These are phyloP conservation scores for Albugo candida DNA, from an alignment of 352 stramenopile genomes.

Conservation along the genomic window DNA sequence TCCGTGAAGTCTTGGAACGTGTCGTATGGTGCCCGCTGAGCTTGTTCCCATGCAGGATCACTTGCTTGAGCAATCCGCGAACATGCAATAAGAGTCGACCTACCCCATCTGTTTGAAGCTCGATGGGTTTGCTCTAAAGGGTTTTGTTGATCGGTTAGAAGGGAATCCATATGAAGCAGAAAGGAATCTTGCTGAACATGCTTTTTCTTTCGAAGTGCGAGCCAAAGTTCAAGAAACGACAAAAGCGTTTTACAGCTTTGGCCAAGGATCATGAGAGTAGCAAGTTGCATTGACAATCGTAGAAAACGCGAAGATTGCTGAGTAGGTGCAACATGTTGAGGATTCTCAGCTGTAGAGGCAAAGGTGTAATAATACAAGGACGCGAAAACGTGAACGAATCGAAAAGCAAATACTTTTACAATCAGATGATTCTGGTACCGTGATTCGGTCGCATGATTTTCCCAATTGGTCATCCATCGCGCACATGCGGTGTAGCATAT, in stretches of 20 bases:
- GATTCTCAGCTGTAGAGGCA: constrained; percentile 10
- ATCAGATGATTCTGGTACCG: constrained; percentile 85
- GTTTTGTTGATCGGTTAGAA: constrained; percentile 1
- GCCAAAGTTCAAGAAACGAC: constrained; percentile 33
- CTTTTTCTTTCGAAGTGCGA: constrained; percentile 30
- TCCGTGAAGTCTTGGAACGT: constrained; percentile 91
- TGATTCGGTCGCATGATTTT: constrained; percentile 81
- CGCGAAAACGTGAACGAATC: constrained; percentile 92
- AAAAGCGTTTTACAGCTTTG: constrained; percentile 85
- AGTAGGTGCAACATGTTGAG: too few species aligned
- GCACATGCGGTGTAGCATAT: constrained; percentile 74
- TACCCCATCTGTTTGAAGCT: too few species aligned
- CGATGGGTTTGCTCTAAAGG: neutral
- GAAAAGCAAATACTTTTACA: constrained; percentile 97
- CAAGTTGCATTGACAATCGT: constrained; percentile 80
- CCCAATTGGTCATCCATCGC: constrained; percentile 82
- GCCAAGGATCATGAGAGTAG: constrained; percentile 86
- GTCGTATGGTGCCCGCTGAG: constrained; percentile 80
- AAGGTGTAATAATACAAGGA: constrained; percentile 95
- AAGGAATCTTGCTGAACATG: constrained; percentile 8
- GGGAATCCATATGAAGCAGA: constrained; percentile 34
- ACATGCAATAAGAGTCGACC: too few species aligned
- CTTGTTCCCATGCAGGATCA: constrained; percentile 77
- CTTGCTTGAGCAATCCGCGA: constrained; percentile 51
- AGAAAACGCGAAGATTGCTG: constrained; percentile 30